A percentile compares a stretch with the other conserved stretches of the same genome.
Conservation (phyloP, 306 rosid species). For the Oxytropis ochrocephala region DNA sequence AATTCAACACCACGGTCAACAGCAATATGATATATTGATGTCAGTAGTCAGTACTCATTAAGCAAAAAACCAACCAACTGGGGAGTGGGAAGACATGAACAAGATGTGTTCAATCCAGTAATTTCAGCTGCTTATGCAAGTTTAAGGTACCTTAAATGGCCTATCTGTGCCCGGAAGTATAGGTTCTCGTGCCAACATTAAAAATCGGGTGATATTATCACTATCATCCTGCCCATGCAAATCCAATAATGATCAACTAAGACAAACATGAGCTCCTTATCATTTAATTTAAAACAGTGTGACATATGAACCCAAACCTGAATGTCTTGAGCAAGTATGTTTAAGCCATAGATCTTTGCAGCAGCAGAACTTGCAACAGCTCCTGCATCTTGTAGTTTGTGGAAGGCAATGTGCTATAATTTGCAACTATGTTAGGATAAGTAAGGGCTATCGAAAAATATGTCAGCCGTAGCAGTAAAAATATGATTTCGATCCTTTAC, state of each 20-base stretch:
- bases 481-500: not conserved
- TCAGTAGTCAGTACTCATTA: not conserved
- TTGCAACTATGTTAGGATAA: conserved; percentile 22
- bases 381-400: conserved; percentile 68
- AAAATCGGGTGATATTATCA: conserved; percentile 86
- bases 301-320: conserved; percentile 49
- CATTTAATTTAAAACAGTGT: not conserved
- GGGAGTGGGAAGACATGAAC: not conserved
- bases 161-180: conserved; percentile 87
- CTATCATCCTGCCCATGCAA: conserved; percentile 68
- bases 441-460: conserved; percentile 22
- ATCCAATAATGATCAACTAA: conserved; percentile 12
- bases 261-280: not conserved
- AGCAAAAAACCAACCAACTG: conserved; percentile 1
- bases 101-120: not conserved
- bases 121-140: conserved; percentile 11
- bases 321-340: conserved; percentile 77
- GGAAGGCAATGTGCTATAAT: conserved; percentile 66
- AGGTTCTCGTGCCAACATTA: conserved; percentile 91
- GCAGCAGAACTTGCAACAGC: conserved; percentile 93
- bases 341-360: conserved; percentile 72
- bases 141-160: conserved; percentile 69
- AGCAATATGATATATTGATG: not conserved
- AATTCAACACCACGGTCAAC: conserved; percentile 22
- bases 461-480: conserved; percentile 11